Evolutionary conservation across 345 rosid genomes (phyloP), one percentile per base, ranked within the genome.

Genomic region (Streptanthus diversifolius): DNA sequence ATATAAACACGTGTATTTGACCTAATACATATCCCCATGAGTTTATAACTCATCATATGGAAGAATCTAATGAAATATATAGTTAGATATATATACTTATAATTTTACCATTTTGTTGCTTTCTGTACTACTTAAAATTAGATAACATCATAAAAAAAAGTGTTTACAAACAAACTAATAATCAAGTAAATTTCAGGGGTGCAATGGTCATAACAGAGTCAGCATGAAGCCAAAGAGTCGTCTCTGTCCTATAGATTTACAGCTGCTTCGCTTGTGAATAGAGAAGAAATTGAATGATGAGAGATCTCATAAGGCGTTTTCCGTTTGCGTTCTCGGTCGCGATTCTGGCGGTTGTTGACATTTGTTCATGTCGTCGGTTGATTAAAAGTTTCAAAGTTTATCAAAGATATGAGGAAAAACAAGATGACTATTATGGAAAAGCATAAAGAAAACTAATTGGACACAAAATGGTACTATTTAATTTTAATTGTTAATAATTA

Each of bases 401-500:
- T 18, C 7, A 33, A 60, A 2, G 19, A 29, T 39, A 13, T 35
- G 27, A 30, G 39, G 8, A 41, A 10, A 14, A 5, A 45, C 2
- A 48, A 18, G 9, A 72, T 29, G 52, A 17, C 37, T 32, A 17
- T 54, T 73, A 5, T 9, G 10, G 52, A 56, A 55, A 66, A 57
- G 51, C 62, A 67, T 74, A 19, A 56, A 30, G 22, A 37, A 64
- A 22, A 15, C 19, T 39, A 41, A 73, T 13, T 44, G 8, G 39
- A 55, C 12, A 35, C 25, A 55, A 55, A 62, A 43, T 32, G 14
- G 39, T 61, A 54, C 41, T 47, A 48, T 51, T 47, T 17, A 35
- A n/a, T 18, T 66, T 51, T 36, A 70, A 85, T 84, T 80, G 66
- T 61, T 85, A 88, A 90, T 90, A 81, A 87, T 90, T 79, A 69